Conservation (phyloP, 108 stramenopile species). For the Cyclotella cryptica region DNA sequence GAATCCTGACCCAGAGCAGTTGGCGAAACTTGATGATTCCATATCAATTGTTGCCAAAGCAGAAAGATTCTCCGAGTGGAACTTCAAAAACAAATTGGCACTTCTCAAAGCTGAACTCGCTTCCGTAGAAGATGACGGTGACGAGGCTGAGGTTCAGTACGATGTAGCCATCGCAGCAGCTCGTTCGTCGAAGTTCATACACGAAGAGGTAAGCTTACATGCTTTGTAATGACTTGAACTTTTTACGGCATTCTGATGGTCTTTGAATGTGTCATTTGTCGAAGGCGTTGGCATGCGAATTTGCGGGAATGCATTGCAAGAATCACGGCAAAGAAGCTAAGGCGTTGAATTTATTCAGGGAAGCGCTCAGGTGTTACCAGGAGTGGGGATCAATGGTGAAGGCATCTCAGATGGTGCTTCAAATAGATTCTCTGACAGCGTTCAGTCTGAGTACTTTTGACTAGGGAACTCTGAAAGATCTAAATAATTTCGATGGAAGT, state of each 20-base stretch:
- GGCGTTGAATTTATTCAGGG: background rate
- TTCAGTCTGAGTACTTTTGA: no score
- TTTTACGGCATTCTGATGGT: background rate
- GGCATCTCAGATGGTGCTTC: no score
- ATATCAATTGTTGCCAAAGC: background rate
- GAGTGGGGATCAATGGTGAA: no score
- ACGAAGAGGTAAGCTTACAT: background rate
- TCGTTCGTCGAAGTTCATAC: constrained; percentile 1
- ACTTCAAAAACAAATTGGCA: background rate
- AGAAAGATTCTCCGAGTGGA: constrained; percentile 1
- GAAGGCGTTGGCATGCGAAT: constrained; percentile 15
- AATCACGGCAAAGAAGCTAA: background rate
- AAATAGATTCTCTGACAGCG: no score
- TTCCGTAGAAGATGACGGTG: background rate
- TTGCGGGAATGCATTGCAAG: background rate
- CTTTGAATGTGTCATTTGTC: background rate
- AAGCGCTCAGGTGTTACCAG: no score
- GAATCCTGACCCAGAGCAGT: no score
- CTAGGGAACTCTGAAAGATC: no score
- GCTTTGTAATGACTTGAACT: background rate
- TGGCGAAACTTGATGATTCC: no score
- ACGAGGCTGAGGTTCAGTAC: background rate
- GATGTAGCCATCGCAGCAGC: constrained; percentile 3
- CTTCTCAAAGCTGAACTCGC: background rate
- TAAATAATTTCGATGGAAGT: no score